These are phyloP conservation scores for Crithidia mellificae DNA, from an alignment of 208 protist species.

Conservation along the genomic window DNA sequence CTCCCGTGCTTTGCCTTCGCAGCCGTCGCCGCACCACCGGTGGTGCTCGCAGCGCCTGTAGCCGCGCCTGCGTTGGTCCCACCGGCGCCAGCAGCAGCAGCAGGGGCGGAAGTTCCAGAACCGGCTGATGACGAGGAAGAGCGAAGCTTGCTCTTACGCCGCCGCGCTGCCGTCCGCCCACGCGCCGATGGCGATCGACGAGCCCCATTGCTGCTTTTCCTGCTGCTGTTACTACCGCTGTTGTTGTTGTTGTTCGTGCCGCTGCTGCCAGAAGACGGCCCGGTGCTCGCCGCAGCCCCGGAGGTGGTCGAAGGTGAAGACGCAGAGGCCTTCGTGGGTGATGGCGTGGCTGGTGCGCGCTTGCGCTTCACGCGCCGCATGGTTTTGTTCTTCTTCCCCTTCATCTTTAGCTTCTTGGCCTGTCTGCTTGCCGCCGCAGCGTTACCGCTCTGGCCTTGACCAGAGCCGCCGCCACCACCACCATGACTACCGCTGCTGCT, in stretches of 20 bases:
- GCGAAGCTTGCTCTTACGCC: slow-evolving; percentile 16
- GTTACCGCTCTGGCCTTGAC: background rate
- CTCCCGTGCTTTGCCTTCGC: background rate
- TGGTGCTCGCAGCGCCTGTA: background rate
- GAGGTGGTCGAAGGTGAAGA: background rate
- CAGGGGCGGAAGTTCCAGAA: background rate
- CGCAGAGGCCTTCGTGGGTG: background rate
- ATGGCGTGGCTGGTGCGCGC: background rate
- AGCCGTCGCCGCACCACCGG: background rate
- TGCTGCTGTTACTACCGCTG: background rate
- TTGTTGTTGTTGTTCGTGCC: too few species aligned
- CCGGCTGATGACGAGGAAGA: background rate
- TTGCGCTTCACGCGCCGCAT: slow-evolving; percentile 26
- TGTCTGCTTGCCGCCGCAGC: slow-evolving; percentile 6
- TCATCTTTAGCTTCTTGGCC: slow-evolving; percentile 10
- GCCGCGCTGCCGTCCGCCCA: slow-evolving; percentile 4
- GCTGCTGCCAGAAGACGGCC: background rate
- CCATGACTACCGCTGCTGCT: background rate
- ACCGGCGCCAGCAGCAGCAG: background rate
- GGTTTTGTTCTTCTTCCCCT: slow-evolving; percentile 17
- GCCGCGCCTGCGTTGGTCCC: too few species aligned
- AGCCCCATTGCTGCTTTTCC: background rate
- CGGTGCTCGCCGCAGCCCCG: background rate
- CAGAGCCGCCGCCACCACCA: background rate
- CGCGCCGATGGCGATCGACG: slow-evolving; percentile 2